Evolutionary conservation across 768 basidiomycete genomes (phyloP).

Genomic region (Lentinula guzmanii): DNA sequence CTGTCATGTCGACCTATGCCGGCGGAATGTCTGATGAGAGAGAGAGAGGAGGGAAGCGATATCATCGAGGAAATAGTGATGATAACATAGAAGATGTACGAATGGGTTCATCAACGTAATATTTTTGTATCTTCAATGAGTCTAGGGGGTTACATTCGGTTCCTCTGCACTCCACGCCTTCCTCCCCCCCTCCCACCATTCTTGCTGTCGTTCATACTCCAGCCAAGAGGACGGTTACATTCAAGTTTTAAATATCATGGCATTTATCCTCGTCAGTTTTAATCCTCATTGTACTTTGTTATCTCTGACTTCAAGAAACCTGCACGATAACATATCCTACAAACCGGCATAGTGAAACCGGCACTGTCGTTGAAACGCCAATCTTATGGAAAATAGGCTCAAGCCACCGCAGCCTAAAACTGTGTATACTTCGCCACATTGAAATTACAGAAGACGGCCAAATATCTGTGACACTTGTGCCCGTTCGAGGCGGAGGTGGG

Average conservation of each 20-base stretch:
- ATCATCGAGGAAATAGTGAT: conserved; percentile 41
- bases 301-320: too few relatives aligned
- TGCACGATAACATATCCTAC: too few relatives aligned
- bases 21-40: conserved; percentile 27
- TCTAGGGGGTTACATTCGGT: background rate
- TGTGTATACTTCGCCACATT: background rate
- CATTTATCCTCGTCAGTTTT: background rate
- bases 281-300: background rate
- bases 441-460: background rate
- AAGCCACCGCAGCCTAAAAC: background rate
- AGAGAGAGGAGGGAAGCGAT: conserved; percentile 54
- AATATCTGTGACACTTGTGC: background rate
- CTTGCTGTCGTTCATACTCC: background rate
- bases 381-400: background rate
- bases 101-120: conserved; percentile 17
- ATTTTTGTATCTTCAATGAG: background rate
- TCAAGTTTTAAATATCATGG: background rate
- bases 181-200: background rate
- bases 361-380: background rate
- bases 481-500: background rate
- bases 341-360: background rate
- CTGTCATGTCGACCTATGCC: conserved; percentile 18
- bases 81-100: conserved; percentile 25
- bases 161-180: background rate
- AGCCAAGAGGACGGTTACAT: background rate